Evolutionary conservation across 1,284 basidiomycete genomes (phyloP).

Genomic region (Irpex sp.): DNA sequence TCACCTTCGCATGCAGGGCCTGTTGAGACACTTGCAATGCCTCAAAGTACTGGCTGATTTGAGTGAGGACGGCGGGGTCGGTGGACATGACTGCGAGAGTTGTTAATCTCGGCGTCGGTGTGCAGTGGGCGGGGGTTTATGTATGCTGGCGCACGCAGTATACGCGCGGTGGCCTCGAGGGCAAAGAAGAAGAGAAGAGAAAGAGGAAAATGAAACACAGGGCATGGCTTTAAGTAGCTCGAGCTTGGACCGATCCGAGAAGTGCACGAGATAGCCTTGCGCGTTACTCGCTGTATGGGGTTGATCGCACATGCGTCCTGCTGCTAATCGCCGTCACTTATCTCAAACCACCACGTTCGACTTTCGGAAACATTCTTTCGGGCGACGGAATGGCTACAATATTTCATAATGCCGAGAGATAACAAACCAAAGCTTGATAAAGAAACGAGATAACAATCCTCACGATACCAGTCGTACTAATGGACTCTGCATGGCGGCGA

Average conservation of each 20-base stretch:
- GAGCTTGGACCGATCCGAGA: not conserved
- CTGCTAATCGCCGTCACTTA: not conserved
- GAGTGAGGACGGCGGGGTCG: constrained; percentile 57
- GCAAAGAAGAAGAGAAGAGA: constrained; percentile 11
- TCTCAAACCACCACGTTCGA: not conserved
- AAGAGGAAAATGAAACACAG: constrained; percentile 3
- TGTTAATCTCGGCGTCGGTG: not conserved
- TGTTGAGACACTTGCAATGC: constrained; percentile 70
- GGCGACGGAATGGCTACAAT: not conserved
- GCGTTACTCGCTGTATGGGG: not conserved
- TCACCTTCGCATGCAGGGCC: constrained; percentile 69
- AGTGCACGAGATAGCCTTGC: not conserved
- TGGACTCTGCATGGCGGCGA: too few relatives aligned
- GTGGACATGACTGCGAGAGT: constrained; percentile 10
- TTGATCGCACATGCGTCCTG: not conserved
- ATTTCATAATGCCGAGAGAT: not conserved
- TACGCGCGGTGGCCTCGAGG: constrained; percentile 13
- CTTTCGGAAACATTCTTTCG: not conserved
- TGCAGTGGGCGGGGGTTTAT: not conserved
- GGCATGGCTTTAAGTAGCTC: not conserved
- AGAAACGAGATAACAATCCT: not conserved
- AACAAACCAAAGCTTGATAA: not conserved
- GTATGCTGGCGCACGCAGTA: constrained; percentile 8
- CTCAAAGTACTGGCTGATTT: constrained; percentile 69
- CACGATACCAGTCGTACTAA: too few relatives aligned